A percentile compares a stretch with the other conserved stretches of the same genome.
phyloP scores from a whole-genome alignment of 2,329 filamentous ascomycete species.

The Dactylellina parvicollis region DNA sequence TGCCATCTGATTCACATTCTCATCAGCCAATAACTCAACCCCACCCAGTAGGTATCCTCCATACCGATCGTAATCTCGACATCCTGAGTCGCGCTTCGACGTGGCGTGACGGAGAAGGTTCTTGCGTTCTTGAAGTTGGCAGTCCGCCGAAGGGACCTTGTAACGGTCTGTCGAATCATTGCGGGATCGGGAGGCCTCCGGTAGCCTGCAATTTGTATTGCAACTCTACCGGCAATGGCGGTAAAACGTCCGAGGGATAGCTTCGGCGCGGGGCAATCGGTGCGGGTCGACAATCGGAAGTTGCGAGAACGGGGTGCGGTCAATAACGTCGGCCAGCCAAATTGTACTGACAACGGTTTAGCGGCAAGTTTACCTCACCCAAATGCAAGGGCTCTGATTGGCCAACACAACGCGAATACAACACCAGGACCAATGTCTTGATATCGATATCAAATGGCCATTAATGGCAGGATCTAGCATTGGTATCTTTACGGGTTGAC shows the following conservation, averaged over 20 bases:
- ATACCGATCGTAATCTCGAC: slow-evolving; percentile 47
- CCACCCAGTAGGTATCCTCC: neutral
- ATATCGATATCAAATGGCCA: neutral
- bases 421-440: neutral
- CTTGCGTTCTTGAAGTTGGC: slow-evolving; percentile 32
- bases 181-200: slow-evolving; percentile 44
- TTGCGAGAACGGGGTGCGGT: slow-evolving; percentile 17
- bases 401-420: slow-evolving; percentile 40
- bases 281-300: slow-evolving; percentile 28
- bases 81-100: slow-evolving; percentile 45
- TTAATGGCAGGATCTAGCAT: too few species aligned
- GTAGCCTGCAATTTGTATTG: slow-evolving; percentile 29
- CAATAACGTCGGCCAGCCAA: too few species aligned
- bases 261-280: slow-evolving; percentile 26
- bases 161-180: slow-evolving; percentile 52
- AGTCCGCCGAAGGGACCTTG: slow-evolving; percentile 47
- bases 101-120: slow-evolving; percentile 48
- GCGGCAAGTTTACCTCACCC: slow-evolving; percentile 42
- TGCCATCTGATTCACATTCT: slow-evolving; percentile 30
- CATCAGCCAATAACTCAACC: slow-evolving; percentile 6
- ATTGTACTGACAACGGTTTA: slow-evolving; percentile 32
- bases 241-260: slow-evolving; percentile 11
- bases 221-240: slow-evolving; percentile 30
- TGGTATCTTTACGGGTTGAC: too few species aligned
- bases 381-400: slow-evolving; percentile 51